Conservation (phyloP, 176 grass and related monocot species). For the Carex littledalei region DNA sequence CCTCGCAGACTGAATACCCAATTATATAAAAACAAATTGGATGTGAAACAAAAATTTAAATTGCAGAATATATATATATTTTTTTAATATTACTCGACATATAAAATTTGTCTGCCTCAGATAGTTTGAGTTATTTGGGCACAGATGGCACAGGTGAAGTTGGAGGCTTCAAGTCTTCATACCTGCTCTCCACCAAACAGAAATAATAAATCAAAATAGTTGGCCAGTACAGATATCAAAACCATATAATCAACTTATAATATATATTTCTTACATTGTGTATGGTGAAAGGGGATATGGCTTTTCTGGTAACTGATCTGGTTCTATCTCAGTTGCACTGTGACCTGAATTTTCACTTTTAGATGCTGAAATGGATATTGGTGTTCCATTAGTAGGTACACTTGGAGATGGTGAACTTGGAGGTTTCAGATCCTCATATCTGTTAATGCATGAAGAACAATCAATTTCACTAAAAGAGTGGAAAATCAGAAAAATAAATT, state of each 20-base stretch:
- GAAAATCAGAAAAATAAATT: too few relatives aligned
- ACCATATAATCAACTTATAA: background rate
- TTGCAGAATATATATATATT: background rate
- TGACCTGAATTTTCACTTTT: background rate
- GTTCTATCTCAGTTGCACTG: background rate
- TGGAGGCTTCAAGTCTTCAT: slow-evolving; percentile 40
- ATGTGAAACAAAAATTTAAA: background rate
- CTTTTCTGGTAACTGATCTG: background rate
- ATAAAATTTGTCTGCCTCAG: background rate
- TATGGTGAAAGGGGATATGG: slow-evolving; percentile 21
- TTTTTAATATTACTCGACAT: background rate
- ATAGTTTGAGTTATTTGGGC: slow-evolving; percentile 21
- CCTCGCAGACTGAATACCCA: slow-evolving; percentile 1
- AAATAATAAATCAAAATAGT: background rate
- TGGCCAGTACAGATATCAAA: background rate
- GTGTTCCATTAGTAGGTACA: slow-evolving; percentile 17
- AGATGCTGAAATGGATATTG: slow-evolving; percentile 17
- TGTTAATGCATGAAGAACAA: slow-evolving; percentile 3
- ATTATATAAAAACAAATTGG: background rate
- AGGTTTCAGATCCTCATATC: slow-evolving; percentile 42
- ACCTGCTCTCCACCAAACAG: slow-evolving; percentile 11
- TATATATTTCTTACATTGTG: slow-evolving; percentile 20
- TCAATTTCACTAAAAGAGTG: background rate
- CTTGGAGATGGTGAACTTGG: slow-evolving; percentile 35
- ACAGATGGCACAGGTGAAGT: slow-evolving; percentile 32